Base-by-base conservation (phyloP, 257 asterid species). In the Nemophila menziesii region DNA sequence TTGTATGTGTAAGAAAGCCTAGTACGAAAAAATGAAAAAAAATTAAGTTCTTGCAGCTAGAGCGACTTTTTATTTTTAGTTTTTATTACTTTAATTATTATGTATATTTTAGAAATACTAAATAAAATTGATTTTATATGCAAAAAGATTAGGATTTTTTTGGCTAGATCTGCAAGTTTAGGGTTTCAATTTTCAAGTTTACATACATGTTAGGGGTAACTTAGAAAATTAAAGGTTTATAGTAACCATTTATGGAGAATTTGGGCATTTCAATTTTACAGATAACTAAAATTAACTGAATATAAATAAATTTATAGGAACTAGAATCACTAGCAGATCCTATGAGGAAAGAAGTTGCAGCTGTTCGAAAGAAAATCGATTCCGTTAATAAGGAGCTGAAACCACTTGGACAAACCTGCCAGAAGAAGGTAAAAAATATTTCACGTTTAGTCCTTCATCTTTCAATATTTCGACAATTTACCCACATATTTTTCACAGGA, bases 361-460 rank as follows among this genome's bases (percentile, higher is more conserved):
- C 60, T 2, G 89, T 87, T 56, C 80, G 93, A 2, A 87, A 87
- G 85, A 87, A 70, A 65, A 73, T 87, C 39, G 95, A 87, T 62
- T 5, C 83, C 4, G 67, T 87, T 29, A 80, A 78, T 82, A 87
- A 87, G 72, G 97, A 87, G 60, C 66, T 83, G 43, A 87, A 87
- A 45, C 97, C 97, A 51, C 69, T 87, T 54, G 95, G 95, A 16
- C 79, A 51, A 52, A 73, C 75, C 44, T 87, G 95, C 86, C 95
- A 83, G 69, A 87, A 83, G 89, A 87, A 87, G 97, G 97, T 87
- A 43, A 64, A 56, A 43, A 43, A 18, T 16, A 13, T 10, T 12
- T 26, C 14, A 20, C 27, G 7, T 34, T 46, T 20, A 17, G 19
- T 3, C 19, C 39, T 47, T 51, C 11, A 11, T 19, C 11, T 51